Evolutionary conservation across 352 stramenopile species (phyloP).

Genomic region (Phytophthora pinifolia): DNA sequence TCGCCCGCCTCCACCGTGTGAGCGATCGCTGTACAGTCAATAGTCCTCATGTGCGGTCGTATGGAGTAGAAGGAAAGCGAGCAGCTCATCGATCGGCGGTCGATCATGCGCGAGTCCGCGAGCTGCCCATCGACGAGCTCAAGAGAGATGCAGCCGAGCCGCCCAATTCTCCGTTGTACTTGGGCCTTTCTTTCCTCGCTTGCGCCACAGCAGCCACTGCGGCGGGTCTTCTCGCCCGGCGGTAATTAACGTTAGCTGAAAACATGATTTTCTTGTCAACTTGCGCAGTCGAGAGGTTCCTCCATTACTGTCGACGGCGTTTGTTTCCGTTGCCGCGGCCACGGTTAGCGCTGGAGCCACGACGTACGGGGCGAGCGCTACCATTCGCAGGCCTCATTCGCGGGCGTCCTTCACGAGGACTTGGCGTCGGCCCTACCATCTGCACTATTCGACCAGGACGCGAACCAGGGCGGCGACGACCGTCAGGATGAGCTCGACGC

Average conservation of each 20-base stretch:
- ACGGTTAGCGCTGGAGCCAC: slow-evolving; percentile 8
- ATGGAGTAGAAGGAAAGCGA: slow-evolving; percentile 8
- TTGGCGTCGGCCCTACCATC: slow-evolving; percentile 20
- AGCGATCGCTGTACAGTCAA: slow-evolving; percentile 23
- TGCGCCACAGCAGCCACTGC: slow-evolving; percentile 51
- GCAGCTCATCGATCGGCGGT: slow-evolving; percentile 12
- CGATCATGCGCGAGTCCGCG: neutral
- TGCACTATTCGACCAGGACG: slow-evolving; percentile 28
- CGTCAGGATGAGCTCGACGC: slow-evolving; percentile 9
- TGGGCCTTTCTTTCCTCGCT: slow-evolving; percentile 53
- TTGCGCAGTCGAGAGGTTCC: slow-evolving; percentile 1
- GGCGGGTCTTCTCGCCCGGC: slow-evolving; percentile 39
- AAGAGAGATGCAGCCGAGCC: slow-evolving; percentile 12
- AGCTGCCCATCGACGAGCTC: slow-evolving; percentile 25
- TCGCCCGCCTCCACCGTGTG: slow-evolving; percentile 16
- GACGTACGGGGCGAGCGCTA: neutral
- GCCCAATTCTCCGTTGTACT: slow-evolving; percentile 37
- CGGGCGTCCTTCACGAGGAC: slow-evolving; percentile 7
- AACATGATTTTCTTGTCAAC: slow-evolving; percentile 1
- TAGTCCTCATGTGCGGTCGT: slow-evolving; percentile 19
- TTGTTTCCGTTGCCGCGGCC: slow-evolving; percentile 24
- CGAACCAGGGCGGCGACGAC: neutral
- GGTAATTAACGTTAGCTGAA: slow-evolving; percentile 29
- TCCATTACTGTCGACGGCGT: slow-evolving; percentile 23
- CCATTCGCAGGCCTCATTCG: slow-evolving; percentile 12